Base-by-base conservation (phyloP, 2,329 filamentous ascomycete species). In the Fragosphaeria purpurea region DNA sequence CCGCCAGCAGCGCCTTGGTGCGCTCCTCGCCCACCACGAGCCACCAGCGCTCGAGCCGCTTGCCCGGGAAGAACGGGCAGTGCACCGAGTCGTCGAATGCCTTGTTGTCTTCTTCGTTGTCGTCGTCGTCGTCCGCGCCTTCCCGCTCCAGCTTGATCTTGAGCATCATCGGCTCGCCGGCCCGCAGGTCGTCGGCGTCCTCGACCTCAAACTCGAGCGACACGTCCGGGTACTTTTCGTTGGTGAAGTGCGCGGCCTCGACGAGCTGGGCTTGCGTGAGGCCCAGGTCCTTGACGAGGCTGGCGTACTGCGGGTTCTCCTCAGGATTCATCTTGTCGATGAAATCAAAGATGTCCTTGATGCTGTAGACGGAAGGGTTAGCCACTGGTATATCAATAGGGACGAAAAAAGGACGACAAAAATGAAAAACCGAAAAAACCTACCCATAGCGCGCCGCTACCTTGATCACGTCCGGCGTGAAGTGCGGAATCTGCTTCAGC, bases 31-130 rank as follows among this genome's bases (percentile, higher is more conserved):
- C 91, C 37, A 98, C 88, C 22, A 98, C 88, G 50, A 98, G 72
- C 93, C 93, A 98, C 90, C 90, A 98, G 64, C 93, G 95, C 75
- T 98, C 93, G 72, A 88, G 85, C 76, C 98, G 98, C 67, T 85
- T 85, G 46, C 68, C 74, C 1, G 93, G 90, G 65, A 93, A 98
- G 75, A 97, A 98, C 0, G 93, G 93, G 47, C 91, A 90, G 64
- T 97, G 90, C 2, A 97, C 94, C 1, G 83, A 84, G 2, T 85
- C 79, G 64, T 96, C 88, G 12, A 86, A 78, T 57, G 87, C 83
- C 30, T 79, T 73, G 10, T 81, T 77, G 51, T 83, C 79, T 6
- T 50, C 45, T 4, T 42, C 44, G 10, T 55, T 49, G 0, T 48
- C 34, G 1, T 48, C 53, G 22, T 79, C 74, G 10, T 88, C 84